phyloP scores from a whole-genome alignment of 2,329 filamentous ascomycete genomes.

The Penicillium sp. region DNA sequence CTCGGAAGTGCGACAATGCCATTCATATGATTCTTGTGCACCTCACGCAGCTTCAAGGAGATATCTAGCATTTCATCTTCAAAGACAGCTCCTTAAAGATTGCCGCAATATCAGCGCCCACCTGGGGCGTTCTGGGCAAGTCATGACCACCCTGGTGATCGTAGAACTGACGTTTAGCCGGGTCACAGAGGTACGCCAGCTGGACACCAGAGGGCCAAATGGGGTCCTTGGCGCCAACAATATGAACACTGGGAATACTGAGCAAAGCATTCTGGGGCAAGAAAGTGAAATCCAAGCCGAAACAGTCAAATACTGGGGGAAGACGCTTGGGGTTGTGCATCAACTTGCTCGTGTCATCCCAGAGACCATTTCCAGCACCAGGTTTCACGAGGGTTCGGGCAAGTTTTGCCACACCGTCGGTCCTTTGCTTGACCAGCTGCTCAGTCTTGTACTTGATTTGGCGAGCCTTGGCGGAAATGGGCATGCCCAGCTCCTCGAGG shows the following conservation, averaged over 20 bases:
- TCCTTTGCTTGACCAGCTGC: neutral
- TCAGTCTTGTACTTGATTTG: neutral
- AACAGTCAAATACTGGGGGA: neutral
- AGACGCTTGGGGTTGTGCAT: neutral
- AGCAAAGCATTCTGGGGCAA: neutral
- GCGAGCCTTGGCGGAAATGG: neutral
- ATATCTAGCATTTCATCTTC: neutral
- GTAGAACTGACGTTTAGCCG: neutral
- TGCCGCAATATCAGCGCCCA: neutral
- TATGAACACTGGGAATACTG: neutral
- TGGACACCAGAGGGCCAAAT: neutral
- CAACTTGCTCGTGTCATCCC: neutral
- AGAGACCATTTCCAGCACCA: neutral
- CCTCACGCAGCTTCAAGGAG: neutral
- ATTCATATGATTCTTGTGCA: neutral
- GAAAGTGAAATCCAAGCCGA: neutral
- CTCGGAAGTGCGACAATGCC: neutral
- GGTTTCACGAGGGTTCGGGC: neutral
- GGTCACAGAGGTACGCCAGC: neutral
- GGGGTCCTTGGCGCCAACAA: neutral
- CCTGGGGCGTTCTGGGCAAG: neutral
- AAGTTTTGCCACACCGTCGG: neutral
- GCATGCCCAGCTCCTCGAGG: neutral
- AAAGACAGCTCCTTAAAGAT: neutral
- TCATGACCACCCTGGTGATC: slow-evolving; percentile 1